Evolutionary conservation across 2,329 filamentous ascomycete species (phyloP).

Genomic region (Ceratocystiopsis brevicomis): DNA sequence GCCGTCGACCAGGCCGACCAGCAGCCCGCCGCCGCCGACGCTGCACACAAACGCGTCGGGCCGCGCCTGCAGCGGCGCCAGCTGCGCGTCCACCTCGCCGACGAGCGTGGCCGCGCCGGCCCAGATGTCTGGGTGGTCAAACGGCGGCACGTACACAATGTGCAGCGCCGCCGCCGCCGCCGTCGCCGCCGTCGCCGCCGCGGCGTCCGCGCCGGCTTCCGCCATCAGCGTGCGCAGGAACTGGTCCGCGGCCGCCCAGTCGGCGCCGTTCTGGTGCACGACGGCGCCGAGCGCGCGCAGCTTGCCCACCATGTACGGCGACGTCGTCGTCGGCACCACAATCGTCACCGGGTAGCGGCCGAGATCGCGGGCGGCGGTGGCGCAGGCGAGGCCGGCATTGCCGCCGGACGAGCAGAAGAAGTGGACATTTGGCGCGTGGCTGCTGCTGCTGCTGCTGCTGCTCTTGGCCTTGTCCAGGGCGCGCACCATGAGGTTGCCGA

Average conservation of each 20-base stretch:
- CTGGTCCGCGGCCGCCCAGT: conserved; percentile 49
- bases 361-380: conserved; percentile 47
- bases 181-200: conserved; percentile 1
- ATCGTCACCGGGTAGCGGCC: conserved; percentile 43
- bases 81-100: conserved; percentile 22
- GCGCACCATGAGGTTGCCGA: conserved; percentile 50
- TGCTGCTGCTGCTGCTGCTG: conserved; percentile 8
- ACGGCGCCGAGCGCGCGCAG: conserved; percentile 44
- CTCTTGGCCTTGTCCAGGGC: conserved; percentile 13
- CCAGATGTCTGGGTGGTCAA: conserved; percentile 49
- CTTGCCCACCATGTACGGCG: conserved; percentile 47
- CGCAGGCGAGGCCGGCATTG: conserved; percentile 64
- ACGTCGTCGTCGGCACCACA: conserved; percentile 48
- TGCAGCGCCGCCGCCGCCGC: conserved; percentile 6
- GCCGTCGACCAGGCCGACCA: conserved; percentile 48
- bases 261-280: conserved; percentile 46
- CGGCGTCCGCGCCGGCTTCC: conserved; percentile 9
- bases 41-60: conserved; percentile 48
- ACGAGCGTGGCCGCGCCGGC: conserved; percentile 40
- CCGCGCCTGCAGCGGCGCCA: conserved; percentile 11
- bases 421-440: conserved; percentile 27
- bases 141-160: conserved; percentile 45
- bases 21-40: conserved; percentile 52
- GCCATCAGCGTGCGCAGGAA: conserved; percentile 39
- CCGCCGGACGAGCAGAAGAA: conserved; percentile 61